Percentiles rank a stretch among this genome's conserved stretches.
Conservation (phyloP, 495 filamentous ascomycete species). For the Podospora pseudoanserina region DNA sequence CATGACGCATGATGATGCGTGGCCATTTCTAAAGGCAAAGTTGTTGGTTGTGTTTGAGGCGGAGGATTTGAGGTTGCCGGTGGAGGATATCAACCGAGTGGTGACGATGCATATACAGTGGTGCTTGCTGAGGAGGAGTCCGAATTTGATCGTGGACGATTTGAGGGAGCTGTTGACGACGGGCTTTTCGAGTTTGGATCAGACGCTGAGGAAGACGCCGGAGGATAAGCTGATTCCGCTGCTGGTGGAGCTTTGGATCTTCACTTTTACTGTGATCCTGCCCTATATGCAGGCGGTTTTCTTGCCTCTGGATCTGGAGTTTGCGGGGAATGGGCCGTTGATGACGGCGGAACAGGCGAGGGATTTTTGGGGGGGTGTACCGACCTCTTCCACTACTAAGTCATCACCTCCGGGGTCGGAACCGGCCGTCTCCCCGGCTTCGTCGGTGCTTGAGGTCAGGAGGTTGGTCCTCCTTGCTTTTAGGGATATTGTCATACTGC, state of each 20-base stretch:
- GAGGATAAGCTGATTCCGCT: slow-evolving; percentile 82
- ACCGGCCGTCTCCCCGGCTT: slow-evolving; percentile 37
- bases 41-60: slow-evolving; percentile 90
- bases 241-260: slow-evolving; percentile 89
- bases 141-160: slow-evolving; percentile 71
- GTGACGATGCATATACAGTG: slow-evolving; percentile 75
- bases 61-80: slow-evolving; percentile 80
- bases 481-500: slow-evolving; percentile 81
- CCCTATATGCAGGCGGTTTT: slow-evolving; percentile 97
- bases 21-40: slow-evolving; percentile 89
- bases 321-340: slow-evolving; percentile 75
- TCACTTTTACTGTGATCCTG: slow-evolving; percentile 82
- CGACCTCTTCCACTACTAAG: slow-evolving; percentile 19
- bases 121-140: slow-evolving; percentile 64
- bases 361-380: slow-evolving; percentile 79
- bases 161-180: slow-evolving; percentile 72
- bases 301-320: slow-evolving; percentile 89
- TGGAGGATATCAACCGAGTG: slow-evolving; percentile 91
- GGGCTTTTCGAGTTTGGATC: slow-evolving; percentile 82
- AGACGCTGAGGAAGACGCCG: slow-evolving; percentile 67
- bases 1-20: slow-evolving; percentile 86
- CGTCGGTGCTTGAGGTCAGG: slow-evolving; percentile 71
- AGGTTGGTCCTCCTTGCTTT: slow-evolving; percentile 85
- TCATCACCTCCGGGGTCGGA: slow-evolving; percentile 17
- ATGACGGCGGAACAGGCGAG: slow-evolving; percentile 71